Base-by-base conservation (phyloP, 192 early-diverging fungal species). In the Backusella morwellensis region DNA sequence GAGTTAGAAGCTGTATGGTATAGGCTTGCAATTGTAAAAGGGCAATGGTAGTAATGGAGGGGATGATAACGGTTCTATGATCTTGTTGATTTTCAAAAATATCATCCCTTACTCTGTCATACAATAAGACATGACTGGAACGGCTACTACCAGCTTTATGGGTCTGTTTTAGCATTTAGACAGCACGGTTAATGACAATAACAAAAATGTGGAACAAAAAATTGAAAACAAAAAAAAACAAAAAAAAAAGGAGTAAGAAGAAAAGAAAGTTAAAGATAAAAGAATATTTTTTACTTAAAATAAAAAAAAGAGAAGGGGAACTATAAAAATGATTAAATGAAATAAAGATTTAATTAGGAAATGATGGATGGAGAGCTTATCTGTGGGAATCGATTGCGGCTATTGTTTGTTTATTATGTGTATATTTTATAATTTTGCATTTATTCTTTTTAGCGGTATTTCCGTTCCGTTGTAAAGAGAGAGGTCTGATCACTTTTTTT, bases 311-410 rank as follows among this genome's bases (percentile, higher is more conserved):
- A 9, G 52, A n/a, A n/a, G 52, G 56, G 3, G 23, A 63, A 26
- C 56, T 63, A 63, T 63, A 7, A 50, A 63, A 59, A 59, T 59
- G 56, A 59, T 59, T 59, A 59, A 59, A 59, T 59, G 56, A 59
- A 59, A 26, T 26, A 52, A 5, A 59, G 9, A 29, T 63, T 29
- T 11, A 63, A 63, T 63, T 29, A 63, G 56, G 56, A 63, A 63
- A 63, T 63, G 56, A 15, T 63, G 56, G 21, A 63, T 63, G 56
- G 56, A 29, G 56, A 56, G 32, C 6, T 63, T 63, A 29, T 29
- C 56, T 63, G 56, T 63, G 56, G 56, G 23, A 63, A 63, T 29
- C 23, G 26, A 63, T 26, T 29, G 56, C 23, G 56, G 23, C 23
- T 14, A 11, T 63, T 63, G 12, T 63, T 63, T 63, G 26, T 63